phyloP scores from a whole-genome alignment of 2,329 filamentous ascomycete genomes.

The Cordyceps cateniannulata region DNA sequence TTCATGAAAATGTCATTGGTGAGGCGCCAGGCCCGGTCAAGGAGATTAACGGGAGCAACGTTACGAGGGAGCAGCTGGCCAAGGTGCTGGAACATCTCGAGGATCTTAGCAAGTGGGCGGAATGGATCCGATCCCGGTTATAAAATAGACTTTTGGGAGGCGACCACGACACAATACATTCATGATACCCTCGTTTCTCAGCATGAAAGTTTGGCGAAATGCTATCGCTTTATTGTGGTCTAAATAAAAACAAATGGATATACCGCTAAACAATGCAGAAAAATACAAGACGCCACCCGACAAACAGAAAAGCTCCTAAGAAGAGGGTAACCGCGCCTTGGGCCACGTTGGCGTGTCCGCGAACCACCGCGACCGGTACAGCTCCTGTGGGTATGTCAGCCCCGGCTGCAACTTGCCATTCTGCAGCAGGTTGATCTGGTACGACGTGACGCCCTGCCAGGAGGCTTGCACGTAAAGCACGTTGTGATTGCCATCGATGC shows the following conservation, averaged over 20 bases:
- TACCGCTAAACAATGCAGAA: neutral
- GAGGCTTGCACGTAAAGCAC: conserved; percentile 7
- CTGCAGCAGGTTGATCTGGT: conserved; percentile 6
- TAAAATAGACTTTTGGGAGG: conserved; percentile 14
- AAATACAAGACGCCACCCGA: neutral
- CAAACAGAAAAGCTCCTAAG: neutral
- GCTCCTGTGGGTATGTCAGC: neutral
- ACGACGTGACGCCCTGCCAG: conserved; percentile 2
- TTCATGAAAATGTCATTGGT: conserved; percentile 46
- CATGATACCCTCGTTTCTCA: neutral
- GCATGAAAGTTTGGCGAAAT: neutral
- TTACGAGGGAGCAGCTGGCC: conserved; percentile 37
- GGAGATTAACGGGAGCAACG: conserved; percentile 9
- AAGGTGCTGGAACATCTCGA: conserved; percentile 42
- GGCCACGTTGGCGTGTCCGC: conserved; percentile 9
- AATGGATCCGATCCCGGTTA: conserved; percentile 42
- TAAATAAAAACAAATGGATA: conserved; percentile 3
- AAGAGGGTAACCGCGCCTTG: conserved; percentile 4
- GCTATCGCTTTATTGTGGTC: neutral
- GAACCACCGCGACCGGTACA: conserved; percentile 9
- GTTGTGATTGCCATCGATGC: conserved; percentile 6
- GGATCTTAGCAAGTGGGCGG: conserved; percentile 46
- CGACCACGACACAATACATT: neutral
- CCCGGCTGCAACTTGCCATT: neutral
- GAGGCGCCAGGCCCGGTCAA: conserved; percentile 27